Evolutionary conservation across 129 eudicot genomes (phyloP).

Genomic region (Erigeron canadensis): DNA sequence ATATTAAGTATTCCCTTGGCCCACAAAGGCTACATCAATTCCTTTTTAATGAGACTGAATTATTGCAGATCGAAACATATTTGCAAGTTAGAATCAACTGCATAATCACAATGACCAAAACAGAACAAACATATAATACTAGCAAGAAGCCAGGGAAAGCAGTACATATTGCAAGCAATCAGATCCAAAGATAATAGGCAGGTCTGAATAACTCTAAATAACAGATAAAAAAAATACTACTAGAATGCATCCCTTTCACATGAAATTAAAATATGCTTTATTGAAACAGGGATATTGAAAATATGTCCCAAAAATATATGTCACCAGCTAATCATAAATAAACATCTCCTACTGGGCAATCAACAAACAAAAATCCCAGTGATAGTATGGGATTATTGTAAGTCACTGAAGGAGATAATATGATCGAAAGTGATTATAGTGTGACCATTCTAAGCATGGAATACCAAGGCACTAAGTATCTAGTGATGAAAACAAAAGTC

Average conservation of each 20-base stretch:
- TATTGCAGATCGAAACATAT: neutral
- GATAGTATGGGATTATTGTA: neutral
- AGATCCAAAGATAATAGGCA: neutral
- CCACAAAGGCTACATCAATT: conserved; percentile 12
- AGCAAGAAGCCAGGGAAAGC: neutral
- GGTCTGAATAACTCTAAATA: neutral
- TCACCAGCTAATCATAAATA: neutral
- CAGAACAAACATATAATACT: neutral
- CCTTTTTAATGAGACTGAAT: neutral
- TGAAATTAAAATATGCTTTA: neutral
- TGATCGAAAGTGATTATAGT: neutral
- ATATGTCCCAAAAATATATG: neutral
- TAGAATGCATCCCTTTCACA: neutral
- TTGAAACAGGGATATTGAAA: neutral
- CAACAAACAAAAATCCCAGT: conserved; percentile 1
- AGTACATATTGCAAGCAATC: neutral
- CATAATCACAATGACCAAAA: neutral
- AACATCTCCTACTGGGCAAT: neutral
- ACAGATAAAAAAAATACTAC: neutral
- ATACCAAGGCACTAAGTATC: neutral
- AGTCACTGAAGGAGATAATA: neutral
- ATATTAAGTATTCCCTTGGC: conserved; percentile 21
- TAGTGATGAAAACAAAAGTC: neutral
- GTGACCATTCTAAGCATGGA: neutral
- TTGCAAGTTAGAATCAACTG: neutral